These are phyloP conservation scores for Aspergillus ustus DNA, from an alignment of 2,329 filamentous ascomycete species.

Conservation along the genomic window DNA sequence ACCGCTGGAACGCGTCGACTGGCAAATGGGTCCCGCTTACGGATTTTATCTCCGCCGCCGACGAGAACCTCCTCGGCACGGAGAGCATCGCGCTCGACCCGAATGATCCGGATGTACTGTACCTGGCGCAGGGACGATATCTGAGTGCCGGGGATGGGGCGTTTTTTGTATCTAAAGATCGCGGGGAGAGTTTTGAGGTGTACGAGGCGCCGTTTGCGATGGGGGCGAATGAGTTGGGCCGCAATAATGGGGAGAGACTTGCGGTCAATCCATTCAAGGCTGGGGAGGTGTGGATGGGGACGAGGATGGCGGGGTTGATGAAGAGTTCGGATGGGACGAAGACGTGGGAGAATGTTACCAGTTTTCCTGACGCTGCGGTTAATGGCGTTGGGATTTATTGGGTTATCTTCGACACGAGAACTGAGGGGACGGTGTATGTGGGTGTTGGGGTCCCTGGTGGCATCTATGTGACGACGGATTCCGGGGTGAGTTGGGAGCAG, in stretches of 20 bases:
- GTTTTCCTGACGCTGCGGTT: slow-evolving; percentile 16
- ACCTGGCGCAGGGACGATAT: slow-evolving; percentile 22
- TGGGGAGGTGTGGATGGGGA: slow-evolving; percentile 21
- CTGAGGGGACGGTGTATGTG: slow-evolving; percentile 18
- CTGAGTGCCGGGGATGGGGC: slow-evolving; percentile 18
- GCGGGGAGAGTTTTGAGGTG: slow-evolving; percentile 15
- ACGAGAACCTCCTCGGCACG: slow-evolving; percentile 22
- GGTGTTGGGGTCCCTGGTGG: slow-evolving; percentile 18
- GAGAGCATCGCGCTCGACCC: slow-evolving; percentile 22
- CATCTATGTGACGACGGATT: slow-evolving; percentile 17
- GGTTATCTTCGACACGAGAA: slow-evolving; percentile 20
- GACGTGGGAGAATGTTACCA: slow-evolving; percentile 21
- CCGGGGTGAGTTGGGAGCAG: slow-evolving; percentile 16
- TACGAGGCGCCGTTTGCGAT: slow-evolving; percentile 19
- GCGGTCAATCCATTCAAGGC: slow-evolving; percentile 22
- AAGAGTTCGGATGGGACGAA: slow-evolving; percentile 17
- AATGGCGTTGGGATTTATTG: slow-evolving; percentile 22
- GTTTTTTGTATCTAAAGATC: slow-evolving; percentile 19
- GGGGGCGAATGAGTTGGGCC: slow-evolving; percentile 21
- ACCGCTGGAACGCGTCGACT: slow-evolving; percentile 16
- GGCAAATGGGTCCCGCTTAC: slow-evolving; percentile 23
- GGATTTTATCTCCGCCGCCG: slow-evolving; percentile 18
- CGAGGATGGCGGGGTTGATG: slow-evolving; percentile 20
- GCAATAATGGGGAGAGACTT: slow-evolving; percentile 24
- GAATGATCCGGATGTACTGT: slow-evolving; percentile 17